These are phyloP conservation scores for Acanthamoeba culbertsoni DNA, from an alignment of 208 protist genomes.

Conservation along the genomic window DNA sequence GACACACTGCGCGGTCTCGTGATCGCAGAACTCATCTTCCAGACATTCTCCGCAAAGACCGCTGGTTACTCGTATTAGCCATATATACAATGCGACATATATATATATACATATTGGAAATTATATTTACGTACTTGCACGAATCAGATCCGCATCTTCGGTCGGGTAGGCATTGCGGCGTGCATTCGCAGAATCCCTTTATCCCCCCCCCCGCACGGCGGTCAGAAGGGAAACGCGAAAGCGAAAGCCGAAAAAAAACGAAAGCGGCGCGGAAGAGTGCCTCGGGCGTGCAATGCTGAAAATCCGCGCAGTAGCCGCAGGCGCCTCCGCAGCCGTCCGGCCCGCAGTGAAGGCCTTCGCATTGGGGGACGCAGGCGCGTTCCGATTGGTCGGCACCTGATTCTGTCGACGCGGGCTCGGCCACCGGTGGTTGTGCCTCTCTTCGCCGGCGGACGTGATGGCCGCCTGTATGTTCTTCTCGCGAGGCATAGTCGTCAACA, in stretches of 20 bases:
- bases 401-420: background rate
- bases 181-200: conserved; percentile 26
- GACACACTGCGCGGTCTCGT: background rate
- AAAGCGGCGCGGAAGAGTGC: background rate
- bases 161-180: conserved; percentile 43
- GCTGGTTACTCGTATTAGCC: background rate
- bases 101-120: too few species aligned
- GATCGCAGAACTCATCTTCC: conserved; percentile 15
- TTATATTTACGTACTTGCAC: background rate
- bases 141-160: background rate
- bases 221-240: background rate
- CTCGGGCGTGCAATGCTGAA: conserved; percentile 48
- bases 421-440: too few species aligned
- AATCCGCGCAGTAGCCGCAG: conserved; percentile 39
- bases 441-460: too few species aligned
- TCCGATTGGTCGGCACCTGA: background rate
- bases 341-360: background rate
- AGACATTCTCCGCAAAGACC: conserved; percentile 32
- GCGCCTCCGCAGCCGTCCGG: conserved; percentile 25
- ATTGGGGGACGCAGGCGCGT: background rate
- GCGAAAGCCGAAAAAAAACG: background rate
- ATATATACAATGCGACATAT: too few species aligned
- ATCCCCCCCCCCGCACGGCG: background rate
- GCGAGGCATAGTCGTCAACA: too few species aligned
- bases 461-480: too few species aligned